A percentile compares a stretch with the other conserved stretches of the same genome.
Conservation (phyloP, 2,329 filamentous ascomycete genomes). For the Ceratocystis lukuohia region DNA sequence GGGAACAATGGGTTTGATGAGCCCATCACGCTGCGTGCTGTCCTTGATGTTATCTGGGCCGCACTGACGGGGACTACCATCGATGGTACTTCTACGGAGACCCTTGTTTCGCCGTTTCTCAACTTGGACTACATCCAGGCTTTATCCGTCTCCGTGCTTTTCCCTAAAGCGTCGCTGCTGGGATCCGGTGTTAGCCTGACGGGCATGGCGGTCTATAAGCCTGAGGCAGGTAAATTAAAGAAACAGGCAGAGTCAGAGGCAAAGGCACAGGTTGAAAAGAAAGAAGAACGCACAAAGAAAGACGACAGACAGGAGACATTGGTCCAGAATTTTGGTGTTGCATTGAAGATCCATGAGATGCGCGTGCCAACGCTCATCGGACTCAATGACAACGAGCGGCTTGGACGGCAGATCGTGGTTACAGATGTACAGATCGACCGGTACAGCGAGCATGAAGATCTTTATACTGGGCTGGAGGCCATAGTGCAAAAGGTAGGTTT, state of each 20-base stretch:
- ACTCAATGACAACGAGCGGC: slow-evolving; percentile 57
- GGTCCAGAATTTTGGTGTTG: slow-evolving; percentile 24
- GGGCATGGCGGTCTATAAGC: slow-evolving; percentile 30
- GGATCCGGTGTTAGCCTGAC: slow-evolving; percentile 46
- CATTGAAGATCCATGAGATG: slow-evolving; percentile 42
- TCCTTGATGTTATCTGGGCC: slow-evolving; percentile 27
- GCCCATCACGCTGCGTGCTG: slow-evolving; percentile 21
- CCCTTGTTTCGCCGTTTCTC: slow-evolving; percentile 25
- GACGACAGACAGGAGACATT: background rate
- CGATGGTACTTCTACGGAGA: slow-evolving; percentile 19
- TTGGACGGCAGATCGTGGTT: slow-evolving; percentile 51
- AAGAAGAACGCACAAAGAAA: no score
- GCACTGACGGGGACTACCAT: slow-evolving; percentile 24
- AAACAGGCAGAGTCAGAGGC: background rate
- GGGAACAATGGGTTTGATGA: slow-evolving; percentile 3
- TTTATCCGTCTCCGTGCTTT: slow-evolving; percentile 39
- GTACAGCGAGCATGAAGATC: slow-evolving; percentile 34
- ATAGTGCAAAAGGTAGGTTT: slow-evolving; percentile 38
- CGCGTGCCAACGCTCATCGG: slow-evolving; percentile 56
- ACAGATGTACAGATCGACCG: slow-evolving; percentile 49
- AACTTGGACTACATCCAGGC: slow-evolving; percentile 29
- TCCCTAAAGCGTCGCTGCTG: slow-evolving; percentile 57
- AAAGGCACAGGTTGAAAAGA: background rate
- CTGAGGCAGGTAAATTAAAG: no score
- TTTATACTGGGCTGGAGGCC: slow-evolving; percentile 44